Conservation (phyloP, 2,329 filamentous ascomycete genomes). For the Cadophora sp. region DNA sequence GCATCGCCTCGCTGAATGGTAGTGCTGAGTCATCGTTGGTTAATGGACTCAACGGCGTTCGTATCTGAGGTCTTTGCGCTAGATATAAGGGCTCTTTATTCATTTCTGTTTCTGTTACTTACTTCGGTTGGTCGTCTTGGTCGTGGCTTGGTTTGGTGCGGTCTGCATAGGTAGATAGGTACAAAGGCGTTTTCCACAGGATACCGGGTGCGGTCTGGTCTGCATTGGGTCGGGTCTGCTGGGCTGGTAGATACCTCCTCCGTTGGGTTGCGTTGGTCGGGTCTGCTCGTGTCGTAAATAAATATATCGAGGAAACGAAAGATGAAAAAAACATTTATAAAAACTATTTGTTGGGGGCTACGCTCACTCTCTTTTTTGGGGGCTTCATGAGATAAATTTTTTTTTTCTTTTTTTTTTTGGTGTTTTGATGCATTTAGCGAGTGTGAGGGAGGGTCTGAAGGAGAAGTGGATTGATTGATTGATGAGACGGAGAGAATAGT, state of each 20-base stretch:
- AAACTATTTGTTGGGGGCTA: neutral
- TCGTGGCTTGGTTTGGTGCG: neutral
- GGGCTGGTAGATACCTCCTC: neutral
- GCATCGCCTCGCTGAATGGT: neutral
- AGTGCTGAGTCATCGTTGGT: conserved; percentile 8
- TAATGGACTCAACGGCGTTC: conserved; percentile 21
- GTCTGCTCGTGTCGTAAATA: neutral
- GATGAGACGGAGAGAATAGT: too few relatives aligned
- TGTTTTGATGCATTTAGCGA: too few relatives aligned
- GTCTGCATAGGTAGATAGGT: conserved; percentile 13
- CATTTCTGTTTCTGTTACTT: too few relatives aligned
- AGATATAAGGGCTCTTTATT: too few relatives aligned
- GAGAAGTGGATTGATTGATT: too few relatives aligned
- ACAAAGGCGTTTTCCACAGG: neutral
- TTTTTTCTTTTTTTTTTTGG: too few relatives aligned
- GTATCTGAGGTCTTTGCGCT: conserved; percentile 10
- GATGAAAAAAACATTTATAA: neutral
- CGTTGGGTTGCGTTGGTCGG: neutral
- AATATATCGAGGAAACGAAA: neutral
- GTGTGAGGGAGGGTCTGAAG: too few relatives aligned
- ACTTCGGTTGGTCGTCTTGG: too few relatives aligned
- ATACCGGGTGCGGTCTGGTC: neutral
- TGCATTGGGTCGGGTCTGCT: conserved; percentile 27
- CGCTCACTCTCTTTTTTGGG: neutral
- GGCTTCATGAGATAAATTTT: too few relatives aligned